A percentile compares a stretch with the other conserved stretches of the same genome.
These are phyloP conservation scores for Boeremia lycopersici DNA, from an alignment of 2,329 filamentous ascomycete species.

Conservation along the genomic window DNA sequence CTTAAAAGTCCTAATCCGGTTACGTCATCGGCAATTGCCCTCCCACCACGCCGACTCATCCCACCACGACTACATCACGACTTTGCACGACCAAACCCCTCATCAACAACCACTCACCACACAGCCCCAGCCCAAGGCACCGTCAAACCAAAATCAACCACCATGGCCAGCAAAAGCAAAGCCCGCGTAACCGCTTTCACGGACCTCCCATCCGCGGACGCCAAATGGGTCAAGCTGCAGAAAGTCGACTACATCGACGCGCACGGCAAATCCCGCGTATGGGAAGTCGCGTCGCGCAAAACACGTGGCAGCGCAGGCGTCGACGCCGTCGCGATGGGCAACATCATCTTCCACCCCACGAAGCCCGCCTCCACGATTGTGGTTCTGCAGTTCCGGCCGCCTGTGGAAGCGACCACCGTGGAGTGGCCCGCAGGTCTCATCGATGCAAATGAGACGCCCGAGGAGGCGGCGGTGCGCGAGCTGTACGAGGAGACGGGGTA, in stretches of 20 bases:
- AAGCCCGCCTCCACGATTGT: slow-evolving; percentile 40
- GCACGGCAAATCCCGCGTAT: slow-evolving; percentile 62
- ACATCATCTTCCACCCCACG: slow-evolving; percentile 58
- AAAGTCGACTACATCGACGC: slow-evolving; percentile 64
- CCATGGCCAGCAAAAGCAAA: slow-evolving; percentile 18
- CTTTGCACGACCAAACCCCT: not conserved
- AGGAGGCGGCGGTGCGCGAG: slow-evolving; percentile 63
- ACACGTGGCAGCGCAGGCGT: slow-evolving; percentile 60
- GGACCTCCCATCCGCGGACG: slow-evolving; percentile 30
- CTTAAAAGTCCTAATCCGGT: not conserved
- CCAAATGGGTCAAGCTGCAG: slow-evolving; percentile 43
- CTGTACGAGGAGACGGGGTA: slow-evolving; percentile 68
- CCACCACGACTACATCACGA: slow-evolving; percentile 12
- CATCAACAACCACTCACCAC: not conserved
- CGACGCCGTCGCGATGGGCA: slow-evolving; percentile 75
- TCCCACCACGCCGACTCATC: slow-evolving; percentile 5
- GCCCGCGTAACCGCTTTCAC: slow-evolving; percentile 29
- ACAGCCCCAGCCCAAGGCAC: not conserved
- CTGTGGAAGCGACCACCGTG: slow-evolving; percentile 62
- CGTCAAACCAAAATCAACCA: not conserved
- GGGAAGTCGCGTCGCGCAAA: slow-evolving; percentile 72
- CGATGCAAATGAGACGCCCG: slow-evolving; percentile 62
- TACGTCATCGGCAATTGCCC: slow-evolving; percentile 15
- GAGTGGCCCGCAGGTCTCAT: slow-evolving; percentile 58
- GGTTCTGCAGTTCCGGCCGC: slow-evolving; percentile 62